A percentile compares a stretch with the other conserved stretches of the same genome.
Evolutionary conservation across 495 filamentous ascomycete species (phyloP).

Genomic region (Opeltia flavorubescens): DNA sequence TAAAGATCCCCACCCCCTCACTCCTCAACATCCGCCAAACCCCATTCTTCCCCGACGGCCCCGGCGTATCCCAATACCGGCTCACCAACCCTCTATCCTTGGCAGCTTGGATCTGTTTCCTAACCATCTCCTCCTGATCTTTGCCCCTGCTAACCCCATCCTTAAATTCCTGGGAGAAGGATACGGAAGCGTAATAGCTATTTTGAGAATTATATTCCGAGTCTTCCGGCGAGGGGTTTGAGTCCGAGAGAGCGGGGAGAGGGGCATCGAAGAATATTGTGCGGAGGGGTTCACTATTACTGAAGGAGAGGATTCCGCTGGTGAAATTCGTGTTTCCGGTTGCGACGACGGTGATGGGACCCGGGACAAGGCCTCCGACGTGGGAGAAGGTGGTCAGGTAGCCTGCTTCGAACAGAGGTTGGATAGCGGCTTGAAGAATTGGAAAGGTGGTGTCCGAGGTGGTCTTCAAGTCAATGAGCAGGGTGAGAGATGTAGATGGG

Average conservation of each 20-base stretch:
- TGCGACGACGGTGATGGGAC: slow-evolving; percentile 58
- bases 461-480: slow-evolving; percentile 30
- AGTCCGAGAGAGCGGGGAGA: slow-evolving; percentile 24
- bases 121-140: slow-evolving; percentile 40
- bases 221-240: neutral
- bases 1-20: slow-evolving; percentile 55
- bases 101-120: slow-evolving; percentile 46
- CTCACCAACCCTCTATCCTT: slow-evolving; percentile 47
- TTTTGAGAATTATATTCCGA: slow-evolving; percentile 18
- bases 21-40: slow-evolving; percentile 53
- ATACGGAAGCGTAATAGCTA: slow-evolving; percentile 30
- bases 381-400: slow-evolving; percentile 42
- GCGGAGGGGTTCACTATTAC: slow-evolving; percentile 31
- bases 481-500: slow-evolving; percentile 16
- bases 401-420: slow-evolving; percentile 39
- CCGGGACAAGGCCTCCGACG: slow-evolving; percentile 24
- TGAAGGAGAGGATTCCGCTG: slow-evolving; percentile 18
- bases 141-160: slow-evolving; percentile 22
- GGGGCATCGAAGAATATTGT: slow-evolving; percentile 61
- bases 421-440: slow-evolving; percentile 30
- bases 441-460: slow-evolving; percentile 34
- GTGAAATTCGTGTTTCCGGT: slow-evolving; percentile 48
- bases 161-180: too few relatives aligned
- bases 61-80: slow-evolving; percentile 62
- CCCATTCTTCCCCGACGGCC: slow-evolving; percentile 51